Percentiles rank a stretch among this genome's conserved stretches.
phyloP scores from a whole-genome alignment of 352 stramenopile genomes.

The Globisporangium perplexum region DNA sequence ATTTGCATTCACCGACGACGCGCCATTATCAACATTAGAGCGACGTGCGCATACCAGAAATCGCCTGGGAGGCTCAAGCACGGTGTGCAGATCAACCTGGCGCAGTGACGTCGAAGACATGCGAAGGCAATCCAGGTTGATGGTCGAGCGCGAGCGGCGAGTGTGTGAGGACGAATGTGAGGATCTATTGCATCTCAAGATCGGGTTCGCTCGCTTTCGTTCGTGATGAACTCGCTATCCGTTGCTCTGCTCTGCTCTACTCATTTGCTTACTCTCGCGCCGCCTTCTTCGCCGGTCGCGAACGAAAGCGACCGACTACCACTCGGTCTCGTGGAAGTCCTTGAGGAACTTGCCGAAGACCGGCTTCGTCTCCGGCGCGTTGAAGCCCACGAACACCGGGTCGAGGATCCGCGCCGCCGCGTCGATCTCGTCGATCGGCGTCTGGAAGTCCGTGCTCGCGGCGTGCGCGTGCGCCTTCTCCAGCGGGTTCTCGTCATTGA shows the following conservation, averaged over 20 bases:
- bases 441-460: constrained; percentile 92
- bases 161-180: too few relatives aligned
- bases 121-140: too few relatives aligned
- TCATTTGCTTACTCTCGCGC: neutral
- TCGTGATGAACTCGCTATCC: too few relatives aligned
- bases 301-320: constrained; percentile 39
- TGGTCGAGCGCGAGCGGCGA: too few relatives aligned
- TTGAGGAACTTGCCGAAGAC: constrained; percentile 86
- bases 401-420: constrained; percentile 93
- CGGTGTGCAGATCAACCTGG: too few relatives aligned
- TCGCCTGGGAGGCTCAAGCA: too few relatives aligned
- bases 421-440: constrained; percentile 97
- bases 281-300: neutral
- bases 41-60: too few relatives aligned
- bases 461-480: constrained; percentile 92
- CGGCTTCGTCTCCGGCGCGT: constrained; percentile 32
- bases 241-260: too few relatives aligned
- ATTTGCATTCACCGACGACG: neutral
- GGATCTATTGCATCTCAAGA: too few relatives aligned
- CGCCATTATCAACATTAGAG: too few relatives aligned
- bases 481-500: constrained; percentile 97
- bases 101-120: too few relatives aligned
- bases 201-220: too few relatives aligned
- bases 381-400: constrained; percentile 91
- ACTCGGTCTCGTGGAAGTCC: constrained; percentile 88